Evolutionary conservation across 495 filamentous ascomycete species (phyloP).

Genomic region (Neurospora discreta): DNA sequence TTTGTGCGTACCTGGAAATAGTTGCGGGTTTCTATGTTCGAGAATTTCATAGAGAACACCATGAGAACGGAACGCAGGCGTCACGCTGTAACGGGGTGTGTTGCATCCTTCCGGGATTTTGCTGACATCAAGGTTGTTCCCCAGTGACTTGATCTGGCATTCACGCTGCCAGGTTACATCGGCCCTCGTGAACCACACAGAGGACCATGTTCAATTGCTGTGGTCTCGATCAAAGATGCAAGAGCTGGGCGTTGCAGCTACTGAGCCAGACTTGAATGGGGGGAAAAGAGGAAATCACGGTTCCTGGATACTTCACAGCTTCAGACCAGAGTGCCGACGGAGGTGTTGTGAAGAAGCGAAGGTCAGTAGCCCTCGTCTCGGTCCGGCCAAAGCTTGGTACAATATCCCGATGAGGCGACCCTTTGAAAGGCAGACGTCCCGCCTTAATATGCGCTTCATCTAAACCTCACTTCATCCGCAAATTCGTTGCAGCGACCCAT

Average conservation of each 20-base stretch:
- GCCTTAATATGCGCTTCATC: slow-evolving; percentile 37
- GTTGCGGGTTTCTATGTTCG: neutral
- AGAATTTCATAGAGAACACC: neutral
- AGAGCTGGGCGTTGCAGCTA: neutral
- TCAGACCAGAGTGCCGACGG: slow-evolving; percentile 3
- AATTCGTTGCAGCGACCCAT: slow-evolving; percentile 25
- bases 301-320: slow-evolving; percentile 5
- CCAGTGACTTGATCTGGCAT: slow-evolving; percentile 6
- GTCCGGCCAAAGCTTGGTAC: slow-evolving; percentile 7
- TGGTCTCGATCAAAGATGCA: slow-evolving; percentile 11
- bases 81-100: neutral
- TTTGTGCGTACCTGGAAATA: neutral
- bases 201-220: slow-evolving; percentile 6
- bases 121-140: neutral
- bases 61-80: neutral
- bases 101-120: slow-evolving; percentile 1
- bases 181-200: slow-evolving; percentile 1
- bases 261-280: slow-evolving; percentile 9
- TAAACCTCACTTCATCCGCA: slow-evolving; percentile 42
- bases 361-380: slow-evolving; percentile 7
- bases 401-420: slow-evolving; percentile 12
- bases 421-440: slow-evolving; percentile 24
- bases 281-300: slow-evolving; percentile 29
- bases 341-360: neutral
- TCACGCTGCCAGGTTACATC: slow-evolving; percentile 7